Base-by-base conservation (phyloP, 192 early-diverging fungal genomes). In the Umbelopsis vinacea region DNA sequence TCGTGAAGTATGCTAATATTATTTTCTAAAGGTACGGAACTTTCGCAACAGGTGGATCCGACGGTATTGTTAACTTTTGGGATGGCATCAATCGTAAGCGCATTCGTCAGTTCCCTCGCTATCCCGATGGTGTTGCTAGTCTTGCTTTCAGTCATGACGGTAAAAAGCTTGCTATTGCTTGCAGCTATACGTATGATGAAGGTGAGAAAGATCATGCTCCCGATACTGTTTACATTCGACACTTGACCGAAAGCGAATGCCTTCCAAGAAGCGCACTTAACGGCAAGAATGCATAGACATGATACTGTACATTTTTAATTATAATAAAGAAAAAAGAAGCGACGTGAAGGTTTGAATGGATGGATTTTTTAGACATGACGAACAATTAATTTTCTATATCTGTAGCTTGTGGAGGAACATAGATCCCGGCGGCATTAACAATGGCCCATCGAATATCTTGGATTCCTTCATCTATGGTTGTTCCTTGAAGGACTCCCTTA, bases 21-120 rank as follows among this genome's bases (percentile, higher is more conserved):
- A 11, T 43, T 26, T 19, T 9, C 23, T 52, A 35, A 77, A 91
- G 92, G 12, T 86, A 94, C 74, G 93, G 94, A 74, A 98, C 95
- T 19, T 98, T 99, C 89, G 96, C 92, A 29, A 94, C 97, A 14
- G 97, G 97, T 46, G 97, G 97, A 24, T 91, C 94, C 1, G 97
- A 99, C 78, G 92, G 95, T 17, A 85, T 89, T 4, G 95, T 98
- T 17, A 92, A 88, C 71, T 83, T 97, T 37, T 99, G 97, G 97
- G 95, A 98, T 78, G 92, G 93, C 22, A 83, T 88, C 55, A 92
- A 96, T 83, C 92, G 91, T 75, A 97, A 97, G 82, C 88, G 96
- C 6, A 71, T 96, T 66, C 86, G 90, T 73, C 91, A 93, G 54
- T 96, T 92, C 71, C 88, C 91, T 21, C 82, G 85, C 21, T 97